These are phyloP conservation scores for Tetracladium maxilliforme DNA, from an alignment of 2,329 filamentous ascomycete genomes.

Conservation along the genomic window DNA sequence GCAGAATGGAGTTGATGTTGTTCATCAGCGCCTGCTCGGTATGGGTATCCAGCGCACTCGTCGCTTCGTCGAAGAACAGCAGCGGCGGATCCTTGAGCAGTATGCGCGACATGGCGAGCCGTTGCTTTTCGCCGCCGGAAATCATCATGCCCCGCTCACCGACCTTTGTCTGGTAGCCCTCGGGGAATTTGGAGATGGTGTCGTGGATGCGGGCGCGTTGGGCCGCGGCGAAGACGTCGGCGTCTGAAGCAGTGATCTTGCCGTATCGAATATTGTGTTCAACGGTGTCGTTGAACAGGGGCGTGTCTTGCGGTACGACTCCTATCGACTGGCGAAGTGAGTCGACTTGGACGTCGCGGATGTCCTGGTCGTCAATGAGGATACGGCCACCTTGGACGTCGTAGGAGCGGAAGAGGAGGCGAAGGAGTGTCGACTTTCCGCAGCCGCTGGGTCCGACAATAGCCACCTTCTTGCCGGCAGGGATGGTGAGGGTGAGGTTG, in stretches of 20 bases:
- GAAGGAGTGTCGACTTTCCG: slow-evolving; percentile 86
- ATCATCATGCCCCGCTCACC: slow-evolving; percentile 96
- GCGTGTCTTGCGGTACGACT: slow-evolving; percentile 93
- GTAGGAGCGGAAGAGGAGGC: slow-evolving; percentile 87
- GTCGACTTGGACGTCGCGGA: slow-evolving; percentile 68
- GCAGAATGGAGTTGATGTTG: slow-evolving; percentile 86
- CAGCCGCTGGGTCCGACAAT: slow-evolving; percentile 92
- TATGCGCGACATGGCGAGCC: slow-evolving; percentile 68
- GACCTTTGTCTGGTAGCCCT: slow-evolving; percentile 84
- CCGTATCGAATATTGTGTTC: slow-evolving; percentile 94
- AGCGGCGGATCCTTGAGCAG: slow-evolving; percentile 82
- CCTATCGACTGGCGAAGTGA: slow-evolving; percentile 77
- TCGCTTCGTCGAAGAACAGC: slow-evolving; percentile 92
- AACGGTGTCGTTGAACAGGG: slow-evolving; percentile 92
- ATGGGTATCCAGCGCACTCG: slow-evolving; percentile 81
- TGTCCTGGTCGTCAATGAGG: slow-evolving; percentile 83
- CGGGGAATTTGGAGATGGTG: slow-evolving; percentile 63
- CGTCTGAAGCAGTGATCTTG: slow-evolving; percentile 58
- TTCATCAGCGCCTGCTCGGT: slow-evolving; percentile 82
- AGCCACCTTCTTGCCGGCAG: slow-evolving; percentile 89
- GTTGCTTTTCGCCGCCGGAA: slow-evolving; percentile 85
- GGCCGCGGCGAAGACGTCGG: slow-evolving; percentile 63
- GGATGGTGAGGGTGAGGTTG: slow-evolving; percentile 76
- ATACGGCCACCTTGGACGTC: slow-evolving; percentile 78
- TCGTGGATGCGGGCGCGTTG: slow-evolving; percentile 75